Evolutionary conservation across 495 filamentous ascomycete species (phyloP), one percentile per base, ranked within the genome.

Genomic region (Penicillium parvum): DNA sequence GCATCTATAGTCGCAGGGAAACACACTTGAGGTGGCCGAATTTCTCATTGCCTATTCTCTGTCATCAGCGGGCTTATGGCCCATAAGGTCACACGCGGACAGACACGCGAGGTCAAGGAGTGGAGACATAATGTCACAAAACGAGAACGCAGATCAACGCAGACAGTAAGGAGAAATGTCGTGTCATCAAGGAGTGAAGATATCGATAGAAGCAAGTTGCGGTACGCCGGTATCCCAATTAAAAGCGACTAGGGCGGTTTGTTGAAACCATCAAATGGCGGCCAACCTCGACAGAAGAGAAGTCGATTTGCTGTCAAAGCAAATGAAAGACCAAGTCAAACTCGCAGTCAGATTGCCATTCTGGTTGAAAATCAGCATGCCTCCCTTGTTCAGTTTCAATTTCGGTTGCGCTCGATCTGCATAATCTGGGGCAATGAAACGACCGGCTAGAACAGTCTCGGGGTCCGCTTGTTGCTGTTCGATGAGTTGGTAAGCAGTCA

Each of bases 241-340:
- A 55, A 64, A 67, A 60, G 30, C 18, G 52, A 52, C 22, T 58
- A 60, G 37, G 43, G 50, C 38, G 52, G 50, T 52, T 55, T 49
- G 12, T 48, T 61, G 45, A 54, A 61, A 64, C 57, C 59, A 52
- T 37, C 37, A 53, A 62, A 37, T 47, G 49, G 54, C 52, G 69
- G 68, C 72, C 71, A 67, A 65, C 69, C 68, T 72, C 71, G 51
- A 51, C 47, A 61, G 65, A 70, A 69, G 46, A 45, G 44, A 53
- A 48, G 60, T 55, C 44, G 47, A 52, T 50, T 35, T 57, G 55
- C 48, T 50, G 49, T 53, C 37, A 57, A 53, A 60, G 42, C 45
- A 57, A 54, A 47, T 39, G 36, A 46, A 28, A 43, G 43, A 50
- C 50, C 32, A 29, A 5, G 30, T 29, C 43, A 47, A 53, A 45